Conservation (phyloP, 2,329 filamentous ascomycete genomes). For the Trichoderma harzianum region DNA sequence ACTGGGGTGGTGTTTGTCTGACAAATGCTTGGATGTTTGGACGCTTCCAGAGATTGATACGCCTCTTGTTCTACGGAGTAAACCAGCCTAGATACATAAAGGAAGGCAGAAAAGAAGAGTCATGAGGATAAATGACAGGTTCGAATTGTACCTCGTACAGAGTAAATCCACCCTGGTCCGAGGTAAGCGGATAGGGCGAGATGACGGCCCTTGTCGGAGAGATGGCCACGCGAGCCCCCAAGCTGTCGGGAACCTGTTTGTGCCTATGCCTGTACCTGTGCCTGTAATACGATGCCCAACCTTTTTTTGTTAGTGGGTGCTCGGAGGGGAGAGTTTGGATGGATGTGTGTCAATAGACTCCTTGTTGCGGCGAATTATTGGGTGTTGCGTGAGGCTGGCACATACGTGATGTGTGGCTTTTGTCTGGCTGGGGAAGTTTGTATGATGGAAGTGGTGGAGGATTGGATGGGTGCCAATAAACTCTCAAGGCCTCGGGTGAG, state of each 20-base stretch:
- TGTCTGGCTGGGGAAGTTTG: too few species aligned
- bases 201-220: not conserved
- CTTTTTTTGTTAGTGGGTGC: not conserved
- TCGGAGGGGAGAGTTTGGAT: not conserved
- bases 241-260: not conserved
- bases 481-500: not conserved
- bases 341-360: not conserved
- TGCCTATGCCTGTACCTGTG: not conserved
- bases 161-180: not conserved
- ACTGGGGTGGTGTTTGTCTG: not conserved
- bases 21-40: not conserved
- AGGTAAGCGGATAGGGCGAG: not conserved
- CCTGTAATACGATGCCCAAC: not conserved
- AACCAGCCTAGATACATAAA: not conserved
- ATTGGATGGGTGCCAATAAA: too few species aligned
- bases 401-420: not conserved
- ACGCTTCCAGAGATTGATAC: not conserved
- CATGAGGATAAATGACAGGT: not conserved
- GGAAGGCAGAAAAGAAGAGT: not conserved
- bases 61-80: not conserved
- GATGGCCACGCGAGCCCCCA: not conserved
- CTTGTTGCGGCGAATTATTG: not conserved
- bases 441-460: too few species aligned
- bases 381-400: not conserved
- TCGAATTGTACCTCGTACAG: not conserved